phyloP scores from a whole-genome alignment of 1,284 basidiomycete genomes.

The Phenoliferia sp. region DNA sequence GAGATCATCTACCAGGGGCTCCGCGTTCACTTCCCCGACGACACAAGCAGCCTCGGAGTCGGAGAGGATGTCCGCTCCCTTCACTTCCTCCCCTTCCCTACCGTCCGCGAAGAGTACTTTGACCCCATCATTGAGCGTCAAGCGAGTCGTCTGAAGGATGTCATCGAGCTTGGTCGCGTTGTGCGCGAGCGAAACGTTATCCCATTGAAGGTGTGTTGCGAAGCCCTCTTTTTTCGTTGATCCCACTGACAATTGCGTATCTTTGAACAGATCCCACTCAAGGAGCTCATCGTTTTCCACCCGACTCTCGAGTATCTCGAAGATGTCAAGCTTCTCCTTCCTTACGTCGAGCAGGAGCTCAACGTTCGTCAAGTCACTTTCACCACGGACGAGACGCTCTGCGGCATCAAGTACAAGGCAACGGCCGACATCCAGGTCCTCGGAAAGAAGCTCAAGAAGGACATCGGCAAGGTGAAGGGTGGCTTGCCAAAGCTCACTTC shows the following conservation, averaged over 20 bases:
- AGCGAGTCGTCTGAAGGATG: constrained; percentile 87
- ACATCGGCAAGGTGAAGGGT: constrained; percentile 83
- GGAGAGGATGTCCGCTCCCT: constrained; percentile 78
- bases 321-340: constrained; percentile 77
- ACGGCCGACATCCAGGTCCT: constrained; percentile 94
- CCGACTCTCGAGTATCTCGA: constrained; percentile 75
- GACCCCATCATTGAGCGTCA: constrained; percentile 93
- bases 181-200: constrained; percentile 84
- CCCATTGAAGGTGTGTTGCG: constrained; percentile 69
- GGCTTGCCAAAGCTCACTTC: constrained; percentile 76
- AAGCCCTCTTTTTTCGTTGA: neutral
- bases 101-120: constrained; percentile 90
- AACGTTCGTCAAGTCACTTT: constrained; percentile 88
- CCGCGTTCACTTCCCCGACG: constrained; percentile 68
- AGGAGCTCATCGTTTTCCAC: constrained; percentile 92
- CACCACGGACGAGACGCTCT: constrained; percentile 77
- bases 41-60: constrained; percentile 47
- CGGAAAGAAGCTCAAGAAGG: constrained; percentile 90
- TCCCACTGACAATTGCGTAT: neutral
- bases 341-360: constrained; percentile 91
- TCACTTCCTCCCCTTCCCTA: constrained; percentile 93
- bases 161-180: constrained; percentile 87
- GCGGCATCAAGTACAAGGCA: constrained; percentile 86
- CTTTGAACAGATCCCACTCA: constrained; percentile 73
- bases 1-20: constrained; percentile 96